phyloP scores from a whole-genome alignment of 177 flowering plant genomes.

The Vitis hybrid region DNA sequence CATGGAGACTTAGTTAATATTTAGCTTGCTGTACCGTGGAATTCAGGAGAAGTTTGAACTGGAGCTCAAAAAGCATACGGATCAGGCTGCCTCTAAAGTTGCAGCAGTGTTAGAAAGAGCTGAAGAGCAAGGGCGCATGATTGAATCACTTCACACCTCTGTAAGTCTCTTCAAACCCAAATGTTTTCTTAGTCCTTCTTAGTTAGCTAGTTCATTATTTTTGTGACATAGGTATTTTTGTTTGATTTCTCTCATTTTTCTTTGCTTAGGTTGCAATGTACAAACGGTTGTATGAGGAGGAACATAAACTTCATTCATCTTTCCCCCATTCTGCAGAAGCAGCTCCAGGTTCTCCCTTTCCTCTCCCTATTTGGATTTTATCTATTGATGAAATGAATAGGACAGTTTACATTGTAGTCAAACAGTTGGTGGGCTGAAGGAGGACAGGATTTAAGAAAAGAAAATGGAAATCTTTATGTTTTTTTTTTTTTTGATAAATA shows the following conservation, averaged over 20 bases:
- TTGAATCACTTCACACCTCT: constrained; percentile 87
- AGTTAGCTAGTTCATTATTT: neutral
- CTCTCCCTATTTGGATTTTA: neutral
- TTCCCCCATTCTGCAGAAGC: constrained; percentile 33
- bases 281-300: constrained; percentile 91
- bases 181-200: neutral
- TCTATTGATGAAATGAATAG: neutral
- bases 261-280: constrained; percentile 83
- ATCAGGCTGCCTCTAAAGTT: constrained; percentile 78
- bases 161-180: constrained; percentile 36
- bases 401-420: neutral
- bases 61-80: constrained; percentile 63
- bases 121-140: constrained; percentile 85
- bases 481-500: too few species aligned
- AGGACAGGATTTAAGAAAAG: too few species aligned
- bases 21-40: constrained; percentile 5
- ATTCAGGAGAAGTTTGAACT: constrained; percentile 66
- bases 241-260: neutral
- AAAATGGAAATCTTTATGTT: too few species aligned
- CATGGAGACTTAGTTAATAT: neutral
- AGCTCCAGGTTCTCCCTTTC: constrained; percentile 43
- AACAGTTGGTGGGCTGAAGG: neutral
- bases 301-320: constrained; percentile 52
- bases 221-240: neutral
- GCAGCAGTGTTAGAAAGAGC: constrained; percentile 70